Base-by-base conservation (phyloP, 2,329 filamentous ascomycete species). In the Sclerotinia borealis region DNA sequence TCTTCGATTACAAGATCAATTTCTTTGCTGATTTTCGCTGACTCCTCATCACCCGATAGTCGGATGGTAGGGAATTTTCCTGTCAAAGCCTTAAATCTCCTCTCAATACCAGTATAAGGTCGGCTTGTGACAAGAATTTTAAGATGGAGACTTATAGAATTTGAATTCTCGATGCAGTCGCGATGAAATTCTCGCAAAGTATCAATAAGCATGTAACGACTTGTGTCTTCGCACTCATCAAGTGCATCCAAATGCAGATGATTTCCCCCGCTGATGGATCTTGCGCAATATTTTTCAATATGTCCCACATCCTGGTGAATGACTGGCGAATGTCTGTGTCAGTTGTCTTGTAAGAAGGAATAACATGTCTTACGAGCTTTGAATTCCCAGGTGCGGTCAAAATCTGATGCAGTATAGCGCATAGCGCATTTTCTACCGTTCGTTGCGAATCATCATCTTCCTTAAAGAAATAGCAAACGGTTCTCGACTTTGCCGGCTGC, bases 1-100 rank as follows among this genome's bases (percentile, higher is more conserved):
- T 52, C 51, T 36, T 54, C 29, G 37, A 61, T 48, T 39, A 61
- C 49, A 37, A 61, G 51, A 31, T 61, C 51, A 48, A 61, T 61
- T 37, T 61, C 59, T n/a, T 61, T 31, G 29, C 31, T 48, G 51
- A 61, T 61, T 39, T 61, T 31, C 31, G 52, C 45, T 19, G 59
- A 29, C 19, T 59, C 55, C 47, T 59, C 41, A 19, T 59, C 55
- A 39, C 55, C 55, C 22, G 55, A n/a, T 13, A 59, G 55, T 13
- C 55, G 55, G 37, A 59, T 47, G 13, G 37, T 39, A 27, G 41
- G 31, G 27, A 47, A 22, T 39, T 59, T 29, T 10, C 47, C 11
- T 47, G n/a, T 39, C 37, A 36, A 47, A 29, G 37, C 31, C 8
- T 59, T 43, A 39, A 59, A 59, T n/a, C 34, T 36, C 13, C 17